phyloP scores from a whole-genome alignment of 805 yeast species.

The Geotrichum ghanense region DNA sequence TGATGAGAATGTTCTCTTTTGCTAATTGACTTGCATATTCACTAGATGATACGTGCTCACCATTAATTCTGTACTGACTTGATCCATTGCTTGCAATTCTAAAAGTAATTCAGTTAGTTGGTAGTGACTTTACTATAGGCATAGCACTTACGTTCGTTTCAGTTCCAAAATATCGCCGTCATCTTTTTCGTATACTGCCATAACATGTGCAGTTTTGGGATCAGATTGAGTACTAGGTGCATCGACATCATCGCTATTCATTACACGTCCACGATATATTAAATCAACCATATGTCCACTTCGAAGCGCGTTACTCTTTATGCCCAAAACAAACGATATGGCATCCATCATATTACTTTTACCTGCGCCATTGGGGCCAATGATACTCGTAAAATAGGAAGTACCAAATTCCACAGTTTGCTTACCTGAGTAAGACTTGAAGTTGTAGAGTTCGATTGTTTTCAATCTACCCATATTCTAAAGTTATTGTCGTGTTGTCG shows the following conservation, averaged over 20 bases:
- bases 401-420: slow-evolving; percentile 69
- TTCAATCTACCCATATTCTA: slow-evolving; percentile 67
- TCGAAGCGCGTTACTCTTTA: slow-evolving; percentile 62
- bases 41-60: slow-evolving; percentile 43
- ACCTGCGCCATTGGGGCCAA: slow-evolving; percentile 99
- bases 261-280: slow-evolving; percentile 60
- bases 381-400: slow-evolving; percentile 74
- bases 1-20: slow-evolving; percentile 69
- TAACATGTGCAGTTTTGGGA: slow-evolving; percentile 57
- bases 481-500: background rate
- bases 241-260: slow-evolving; percentile 20
- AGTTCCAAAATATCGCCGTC: slow-evolving; percentile 48
- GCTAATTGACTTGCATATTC: slow-evolving; percentile 60
- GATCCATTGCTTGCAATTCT: slow-evolving; percentile 37
- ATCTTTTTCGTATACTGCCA: slow-evolving; percentile 57
- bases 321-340: slow-evolving; percentile 85
- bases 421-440: slow-evolving; percentile 81
- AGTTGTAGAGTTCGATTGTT: slow-evolving; percentile 70
- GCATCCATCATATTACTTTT: slow-evolving; percentile 98
- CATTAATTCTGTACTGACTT: slow-evolving; percentile 60
- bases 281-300: slow-evolving; percentile 64
- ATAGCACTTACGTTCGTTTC: slow-evolving; percentile 36
- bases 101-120: background rate
- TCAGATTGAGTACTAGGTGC: slow-evolving; percentile 22
- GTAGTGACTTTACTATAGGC: background rate